These are phyloP conservation scores for Backusella liffmaniae DNA, from an alignment of 192 early-diverging fungal species.

Conservation along the genomic window DNA sequence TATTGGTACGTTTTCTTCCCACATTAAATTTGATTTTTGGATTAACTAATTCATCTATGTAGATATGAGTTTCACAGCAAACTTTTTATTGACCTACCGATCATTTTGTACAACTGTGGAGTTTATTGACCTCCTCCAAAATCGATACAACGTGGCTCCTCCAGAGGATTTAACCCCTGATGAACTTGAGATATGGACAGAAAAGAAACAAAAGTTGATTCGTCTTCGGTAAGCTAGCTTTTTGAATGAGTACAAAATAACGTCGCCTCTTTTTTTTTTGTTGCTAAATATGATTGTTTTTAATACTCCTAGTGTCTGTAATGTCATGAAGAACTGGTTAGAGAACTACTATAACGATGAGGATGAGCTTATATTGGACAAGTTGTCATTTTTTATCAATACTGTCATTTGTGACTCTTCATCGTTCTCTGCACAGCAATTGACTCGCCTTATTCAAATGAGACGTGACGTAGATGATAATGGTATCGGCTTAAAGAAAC, in stretches of 20 bases:
- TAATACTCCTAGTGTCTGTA: slow-evolving; percentile 65
- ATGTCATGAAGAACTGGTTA: slow-evolving; percentile 93
- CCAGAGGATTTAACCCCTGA: slow-evolving; percentile 63
- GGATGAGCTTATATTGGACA: slow-evolving; percentile 70
- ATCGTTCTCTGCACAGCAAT: slow-evolving; percentile 65
- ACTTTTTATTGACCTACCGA: slow-evolving; percentile 94
- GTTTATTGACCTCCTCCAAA: slow-evolving; percentile 72
- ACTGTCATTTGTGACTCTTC: slow-evolving; percentile 72
- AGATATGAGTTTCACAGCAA: slow-evolving; percentile 81
- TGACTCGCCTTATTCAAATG: slow-evolving; percentile 77
- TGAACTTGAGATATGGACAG: slow-evolving; percentile 82
- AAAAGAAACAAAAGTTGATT: slow-evolving; percentile 86
- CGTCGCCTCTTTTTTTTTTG: too few species aligned
- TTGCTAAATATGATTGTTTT: not conserved
- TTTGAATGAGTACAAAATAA: not conserved
- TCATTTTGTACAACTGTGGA: slow-evolving; percentile 85
- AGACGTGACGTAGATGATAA: slow-evolving; percentile 48
- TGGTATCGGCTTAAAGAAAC: slow-evolving; percentile 49
- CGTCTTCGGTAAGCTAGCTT: slow-evolving; percentile 57
- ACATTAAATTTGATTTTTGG: not conserved
- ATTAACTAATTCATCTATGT: not conserved
- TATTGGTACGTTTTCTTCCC: slow-evolving; percentile 18
- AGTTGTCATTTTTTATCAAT: slow-evolving; percentile 70
- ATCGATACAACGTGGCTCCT: slow-evolving; percentile 77
- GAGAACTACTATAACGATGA: slow-evolving; percentile 85